A percentile compares a stretch with the other conserved stretches of the same genome.
phyloP scores from a whole-genome alignment of 257 asterid species.

The Penstemon eatonii region DNA sequence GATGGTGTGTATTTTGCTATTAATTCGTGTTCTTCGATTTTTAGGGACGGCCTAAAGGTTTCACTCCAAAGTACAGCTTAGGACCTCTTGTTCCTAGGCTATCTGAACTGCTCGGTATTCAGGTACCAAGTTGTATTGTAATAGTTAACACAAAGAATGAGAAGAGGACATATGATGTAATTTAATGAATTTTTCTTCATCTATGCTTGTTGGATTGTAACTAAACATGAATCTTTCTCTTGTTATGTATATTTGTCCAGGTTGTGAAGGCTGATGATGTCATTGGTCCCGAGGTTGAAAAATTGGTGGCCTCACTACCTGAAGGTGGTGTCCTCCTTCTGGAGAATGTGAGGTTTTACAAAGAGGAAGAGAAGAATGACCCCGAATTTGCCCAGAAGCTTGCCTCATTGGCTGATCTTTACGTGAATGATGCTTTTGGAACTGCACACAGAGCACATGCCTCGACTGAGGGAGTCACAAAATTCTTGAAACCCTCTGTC shows the following conservation, averaged over 20 bases:
- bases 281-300: slow-evolving; percentile 83
- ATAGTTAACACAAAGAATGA: background rate
- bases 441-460: slow-evolving; percentile 96
- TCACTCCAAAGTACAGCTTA: slow-evolving; percentile 45
- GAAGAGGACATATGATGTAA: background rate
- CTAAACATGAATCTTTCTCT: background rate
- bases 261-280: slow-evolving; percentile 85
- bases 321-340: slow-evolving; percentile 80
- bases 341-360: slow-evolving; percentile 88
- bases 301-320: slow-evolving; percentile 65
- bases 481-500: slow-evolving; percentile 84
- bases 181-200: background rate
- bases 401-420: slow-evolving; percentile 80
- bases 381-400: slow-evolving; percentile 90
- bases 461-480: slow-evolving; percentile 89
- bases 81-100: slow-evolving; percentile 65
- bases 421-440: slow-evolving; percentile 86
- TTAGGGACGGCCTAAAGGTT: slow-evolving; percentile 53
- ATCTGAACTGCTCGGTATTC: slow-evolving; percentile 69
- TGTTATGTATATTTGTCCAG: slow-evolving; percentile 34
- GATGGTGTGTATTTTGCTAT: slow-evolving; percentile 41
- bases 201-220: background rate
- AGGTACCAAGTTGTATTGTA: slow-evolving; percentile 39
- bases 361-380: slow-evolving; percentile 90
- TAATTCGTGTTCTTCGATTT: slow-evolving; percentile 22